These are phyloP conservation scores for Wickerhamomyces alni DNA, from an alignment of 805 yeast species.

Conservation along the genomic window DNA sequence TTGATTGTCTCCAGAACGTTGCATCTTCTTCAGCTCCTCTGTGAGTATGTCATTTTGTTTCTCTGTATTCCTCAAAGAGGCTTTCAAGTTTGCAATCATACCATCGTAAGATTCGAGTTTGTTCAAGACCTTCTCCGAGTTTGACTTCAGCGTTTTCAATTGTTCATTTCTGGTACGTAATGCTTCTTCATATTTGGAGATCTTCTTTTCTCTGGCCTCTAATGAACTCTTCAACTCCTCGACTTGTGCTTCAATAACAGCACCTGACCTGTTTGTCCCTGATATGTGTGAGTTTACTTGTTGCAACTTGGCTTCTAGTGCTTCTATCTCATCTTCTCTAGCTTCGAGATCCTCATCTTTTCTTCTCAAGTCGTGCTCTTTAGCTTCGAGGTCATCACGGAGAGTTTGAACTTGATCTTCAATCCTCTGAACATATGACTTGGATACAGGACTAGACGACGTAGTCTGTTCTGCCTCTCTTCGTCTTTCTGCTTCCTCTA, in stretches of 20 bases:
- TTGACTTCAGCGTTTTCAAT: neutral
- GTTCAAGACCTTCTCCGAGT: neutral
- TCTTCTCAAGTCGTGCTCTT: conserved; percentile 13
- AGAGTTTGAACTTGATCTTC: conserved; percentile 16
- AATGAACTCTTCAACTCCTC: conserved; percentile 10
- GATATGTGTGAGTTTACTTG: conserved; percentile 9
- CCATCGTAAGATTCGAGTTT: conserved; percentile 2
- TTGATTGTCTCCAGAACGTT: conserved; percentile 4
- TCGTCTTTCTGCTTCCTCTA: too few species aligned
- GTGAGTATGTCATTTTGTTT: conserved; percentile 1
- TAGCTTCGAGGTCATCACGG: conserved; percentile 10
- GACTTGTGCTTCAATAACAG: conserved; percentile 8
- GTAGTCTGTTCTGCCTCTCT: neutral
- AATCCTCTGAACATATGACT: conserved; percentile 10
- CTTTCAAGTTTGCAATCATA: conserved; percentile 1
- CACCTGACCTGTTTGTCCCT: conserved; percentile 2
- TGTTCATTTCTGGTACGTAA: conserved; percentile 2
- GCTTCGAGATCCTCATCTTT: conserved; percentile 18
- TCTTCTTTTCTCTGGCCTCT: conserved; percentile 9
- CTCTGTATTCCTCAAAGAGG: conserved; percentile 2
- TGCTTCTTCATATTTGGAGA: conserved; percentile 10
- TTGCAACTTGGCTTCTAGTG: conserved; percentile 11
- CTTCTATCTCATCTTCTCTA: conserved; percentile 12
- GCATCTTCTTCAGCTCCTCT: conserved; percentile 6
- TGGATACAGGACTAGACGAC: conserved; percentile 13